Percentiles rank a stretch among this genome's conserved stretches.
phyloP scores from a whole-genome alignment of 352 stramenopile species.

The Phytophthora palmivora region DNA sequence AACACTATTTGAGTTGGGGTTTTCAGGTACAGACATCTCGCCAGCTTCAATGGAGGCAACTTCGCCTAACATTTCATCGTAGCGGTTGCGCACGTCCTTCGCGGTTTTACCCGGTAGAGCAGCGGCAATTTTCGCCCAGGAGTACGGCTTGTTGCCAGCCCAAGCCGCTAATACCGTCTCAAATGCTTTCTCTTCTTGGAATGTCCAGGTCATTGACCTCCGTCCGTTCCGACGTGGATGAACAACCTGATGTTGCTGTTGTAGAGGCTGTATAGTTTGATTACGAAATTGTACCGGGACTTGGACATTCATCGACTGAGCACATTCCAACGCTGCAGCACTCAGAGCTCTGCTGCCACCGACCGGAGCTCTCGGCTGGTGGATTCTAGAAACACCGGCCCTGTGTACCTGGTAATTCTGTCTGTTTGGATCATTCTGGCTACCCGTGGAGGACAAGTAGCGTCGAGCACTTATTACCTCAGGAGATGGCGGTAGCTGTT shows the following conservation, averaged over 20 bases:
- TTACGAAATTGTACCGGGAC: constrained; percentile 17
- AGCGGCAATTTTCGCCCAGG: constrained; percentile 81
- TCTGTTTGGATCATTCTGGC: constrained; percentile 39
- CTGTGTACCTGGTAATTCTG: constrained; percentile 33
- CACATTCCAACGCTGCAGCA: constrained; percentile 37
- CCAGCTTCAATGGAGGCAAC: constrained; percentile 67
- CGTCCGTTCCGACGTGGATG: constrained; percentile 33
- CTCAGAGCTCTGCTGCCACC: constrained; percentile 24
- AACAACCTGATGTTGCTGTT: constrained; percentile 24
- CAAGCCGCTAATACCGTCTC: constrained; percentile 76
- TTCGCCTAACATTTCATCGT: constrained; percentile 83
- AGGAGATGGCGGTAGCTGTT: constrained; percentile 40
- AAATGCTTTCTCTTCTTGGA: constrained; percentile 86
- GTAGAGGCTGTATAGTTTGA: constrained; percentile 21
- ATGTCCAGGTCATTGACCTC: constrained; percentile 69
- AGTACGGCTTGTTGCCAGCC: constrained; percentile 64
- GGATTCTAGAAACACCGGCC: constrained; percentile 5
- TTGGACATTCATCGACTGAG: constrained; percentile 33
- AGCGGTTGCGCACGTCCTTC: constrained; percentile 75
- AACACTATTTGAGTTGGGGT: constrained; percentile 3
- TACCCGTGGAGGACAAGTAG: constrained; percentile 30
- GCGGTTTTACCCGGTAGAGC: constrained; percentile 72
- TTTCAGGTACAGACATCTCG: constrained; percentile 5
- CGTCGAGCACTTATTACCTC: constrained; percentile 16
- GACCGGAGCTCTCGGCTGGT: constrained; percentile 9